These are phyloP conservation scores for Penicillium paxilli DNA, from an alignment of 495 filamentous ascomycete genomes.

Conservation along the genomic window DNA sequence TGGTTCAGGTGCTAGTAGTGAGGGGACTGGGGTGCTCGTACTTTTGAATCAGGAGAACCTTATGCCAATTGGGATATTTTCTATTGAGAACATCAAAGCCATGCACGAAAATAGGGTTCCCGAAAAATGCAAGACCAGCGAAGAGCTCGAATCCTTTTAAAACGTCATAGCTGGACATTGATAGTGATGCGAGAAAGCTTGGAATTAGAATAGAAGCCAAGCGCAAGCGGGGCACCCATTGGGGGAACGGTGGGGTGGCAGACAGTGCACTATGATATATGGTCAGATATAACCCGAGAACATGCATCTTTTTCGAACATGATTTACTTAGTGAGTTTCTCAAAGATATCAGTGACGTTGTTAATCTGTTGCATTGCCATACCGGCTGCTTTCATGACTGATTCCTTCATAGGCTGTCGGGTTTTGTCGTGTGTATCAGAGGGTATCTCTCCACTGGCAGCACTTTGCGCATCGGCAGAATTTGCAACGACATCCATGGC, in stretches of 20 bases:
- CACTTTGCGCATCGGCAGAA: slow-evolving; percentile 59
- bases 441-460: slow-evolving; percentile 45
- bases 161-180: slow-evolving; percentile 69
- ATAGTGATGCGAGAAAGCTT: slow-evolving; percentile 55
- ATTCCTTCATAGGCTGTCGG: slow-evolving; percentile 74
- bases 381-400: slow-evolving; percentile 73
- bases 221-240: slow-evolving; percentile 59
- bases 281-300: background rate
- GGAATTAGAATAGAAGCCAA: slow-evolving; percentile 62
- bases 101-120: slow-evolving; percentile 68
- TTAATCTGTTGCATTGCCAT: slow-evolving; percentile 72
- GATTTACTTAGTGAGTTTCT: slow-evolving; percentile 73
- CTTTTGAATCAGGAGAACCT: slow-evolving; percentile 69
- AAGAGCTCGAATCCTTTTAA: slow-evolving; percentile 63
- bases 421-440: slow-evolving; percentile 68
- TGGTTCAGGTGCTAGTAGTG: too few species aligned
- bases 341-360: slow-evolving; percentile 76
- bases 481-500: slow-evolving; percentile 55
- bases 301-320: background rate
- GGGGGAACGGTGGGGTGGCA: slow-evolving; percentile 72
- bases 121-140: slow-evolving; percentile 74
- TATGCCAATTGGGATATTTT: slow-evolving; percentile 73
- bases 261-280: slow-evolving; percentile 60
- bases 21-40: too few species aligned
- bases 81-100: slow-evolving; percentile 63